Base-by-base conservation (phyloP, 192 early-diverging fungal species). In the Umbelopsis isabellina region DNA sequence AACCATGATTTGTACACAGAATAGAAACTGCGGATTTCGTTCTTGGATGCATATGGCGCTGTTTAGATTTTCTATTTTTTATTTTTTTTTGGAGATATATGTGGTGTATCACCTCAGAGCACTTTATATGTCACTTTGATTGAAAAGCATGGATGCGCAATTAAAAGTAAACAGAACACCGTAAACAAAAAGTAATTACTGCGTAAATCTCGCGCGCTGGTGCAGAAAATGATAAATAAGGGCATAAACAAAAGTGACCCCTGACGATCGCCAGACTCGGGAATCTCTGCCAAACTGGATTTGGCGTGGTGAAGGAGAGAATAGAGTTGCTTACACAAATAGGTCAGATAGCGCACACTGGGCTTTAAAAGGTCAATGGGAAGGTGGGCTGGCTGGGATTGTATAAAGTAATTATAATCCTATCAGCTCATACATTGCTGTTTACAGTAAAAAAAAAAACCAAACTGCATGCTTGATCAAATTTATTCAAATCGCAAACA, bases 21-120 rank as follows among this genome's bases (percentile, higher is more conserved):
- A 61, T 61, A 25, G 55, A 61, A 61, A 30, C 30, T 35, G 55
- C 30, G 55, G 55, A 61, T 61, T 61, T 61, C 55, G 30, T 8
- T 61, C 48, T 35, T 4, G 13, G 11, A 15, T 35, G 13, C 13
- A 33, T 61, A 8, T 25, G 12, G 55, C 55, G 55, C 55, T 61
- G 11, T 61, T 41, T 41, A 5, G 37, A 41, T 41, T 41, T 61
- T 61, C 2, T 35, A 33, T 61, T 35, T 61, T 13, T 25, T 23
- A 1, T 35, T 61, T 61, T 35, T 61, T 13, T 25, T 23, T 22
- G 12, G 7, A 52, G 1, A 3, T 11, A 1, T 21, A 23, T 7
- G 0, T 1, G 21, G 22, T 52, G 5, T 41, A 41, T 41, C 0
- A 30, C 27, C 10, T 41, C 0, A 41, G 1, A 6, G 37, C 37